A percentile compares a stretch with the other conserved stretches of the same genome.
Evolutionary conservation across 768 basidiomycete species (phyloP).

Genomic region (Royoungia palumana): DNA sequence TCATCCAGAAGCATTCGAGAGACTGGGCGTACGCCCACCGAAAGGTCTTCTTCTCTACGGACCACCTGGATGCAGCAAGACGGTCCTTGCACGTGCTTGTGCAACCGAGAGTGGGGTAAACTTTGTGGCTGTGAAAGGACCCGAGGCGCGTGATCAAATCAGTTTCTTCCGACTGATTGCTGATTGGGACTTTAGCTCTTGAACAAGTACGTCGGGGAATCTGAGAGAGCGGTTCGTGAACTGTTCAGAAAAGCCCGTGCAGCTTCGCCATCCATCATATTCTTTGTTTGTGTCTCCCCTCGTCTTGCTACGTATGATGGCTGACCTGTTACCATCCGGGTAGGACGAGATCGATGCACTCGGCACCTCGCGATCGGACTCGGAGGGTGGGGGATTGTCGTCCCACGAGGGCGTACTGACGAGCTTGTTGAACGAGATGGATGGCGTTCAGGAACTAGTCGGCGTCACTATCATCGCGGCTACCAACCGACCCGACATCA

Average conservation of each 20-base stretch:
- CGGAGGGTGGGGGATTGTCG: constrained; percentile 47
- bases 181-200: constrained; percentile 57
- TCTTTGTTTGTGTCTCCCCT: constrained; percentile 65
- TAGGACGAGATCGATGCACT: constrained; percentile 98
- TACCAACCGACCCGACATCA: constrained; percentile 92
- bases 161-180: background rate
- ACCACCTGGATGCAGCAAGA: constrained; percentile 97
- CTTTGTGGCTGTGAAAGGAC: constrained; percentile 95
- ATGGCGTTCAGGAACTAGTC: constrained; percentile 90
- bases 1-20: constrained; percentile 81
- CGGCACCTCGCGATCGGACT: constrained; percentile 67
- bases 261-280: constrained; percentile 92
- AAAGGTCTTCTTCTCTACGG: constrained; percentile 91
- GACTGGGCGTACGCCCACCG: constrained; percentile 85
- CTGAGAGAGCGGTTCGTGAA: constrained; percentile 91
- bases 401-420: constrained; percentile 89
- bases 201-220: constrained; percentile 97
- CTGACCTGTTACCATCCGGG: background rate
- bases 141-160: constrained; percentile 61
- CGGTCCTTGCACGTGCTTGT: constrained; percentile 85
- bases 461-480: constrained; percentile 97
- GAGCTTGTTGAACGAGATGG: constrained; percentile 95
- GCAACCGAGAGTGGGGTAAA: constrained; percentile 94
- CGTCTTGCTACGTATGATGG: background rate
- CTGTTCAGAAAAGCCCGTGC: constrained; percentile 94